Conservation (phyloP, 2,329 filamentous ascomycete genomes). For the Botryotinia narcissicola region DNA sequence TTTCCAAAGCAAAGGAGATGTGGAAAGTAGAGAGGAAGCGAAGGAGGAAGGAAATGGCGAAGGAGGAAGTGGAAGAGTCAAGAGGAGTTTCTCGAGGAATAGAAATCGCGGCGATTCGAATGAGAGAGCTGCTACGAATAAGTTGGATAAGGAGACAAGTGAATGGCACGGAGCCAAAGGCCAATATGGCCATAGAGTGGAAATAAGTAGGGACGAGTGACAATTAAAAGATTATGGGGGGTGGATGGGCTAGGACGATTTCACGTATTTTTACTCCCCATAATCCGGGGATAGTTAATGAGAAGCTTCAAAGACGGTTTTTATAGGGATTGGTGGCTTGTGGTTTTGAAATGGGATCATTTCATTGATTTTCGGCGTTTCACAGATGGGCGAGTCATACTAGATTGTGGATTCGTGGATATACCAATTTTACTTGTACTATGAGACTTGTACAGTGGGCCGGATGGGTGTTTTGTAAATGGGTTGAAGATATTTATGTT, state of each 20-base stretch:
- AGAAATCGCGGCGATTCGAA: not conserved
- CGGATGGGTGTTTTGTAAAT: not conserved
- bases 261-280: not conserved
- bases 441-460: not conserved
- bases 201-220: constrained; percentile 7
- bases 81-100: not conserved
- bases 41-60: not conserved
- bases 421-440: not conserved
- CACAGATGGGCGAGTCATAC: not conserved
- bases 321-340: too few relatives aligned
- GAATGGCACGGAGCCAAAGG: not conserved
- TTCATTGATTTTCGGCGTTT: not conserved
- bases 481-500: not conserved
- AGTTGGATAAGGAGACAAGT: not conserved
- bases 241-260: not conserved
- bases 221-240: not conserved
- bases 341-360: not conserved
- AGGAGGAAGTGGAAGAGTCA: not conserved
- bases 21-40: not conserved
- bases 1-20: constrained; percentile 19
- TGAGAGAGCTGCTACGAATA: not conserved
- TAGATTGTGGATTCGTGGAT: not conserved
- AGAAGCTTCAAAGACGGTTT: not conserved
- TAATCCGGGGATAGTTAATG: not conserved
- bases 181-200: constrained; percentile 1